Conservation (phyloP, 768 basidiomycete genomes). For the Glaciozyma martinii region DNA sequence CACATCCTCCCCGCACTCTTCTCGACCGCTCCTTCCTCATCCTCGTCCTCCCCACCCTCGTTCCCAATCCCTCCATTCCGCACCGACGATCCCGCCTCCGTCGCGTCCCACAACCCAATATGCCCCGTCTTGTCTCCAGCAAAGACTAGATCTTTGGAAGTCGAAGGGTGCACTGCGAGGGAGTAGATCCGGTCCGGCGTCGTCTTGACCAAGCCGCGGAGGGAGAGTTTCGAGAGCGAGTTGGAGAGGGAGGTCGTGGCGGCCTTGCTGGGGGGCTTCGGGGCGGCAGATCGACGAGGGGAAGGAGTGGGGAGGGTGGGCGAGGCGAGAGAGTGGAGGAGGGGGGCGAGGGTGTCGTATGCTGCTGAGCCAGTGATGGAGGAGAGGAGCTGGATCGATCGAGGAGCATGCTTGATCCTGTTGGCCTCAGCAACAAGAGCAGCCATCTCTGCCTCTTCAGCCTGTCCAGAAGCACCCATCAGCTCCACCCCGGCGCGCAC, state of each 20-base stretch:
- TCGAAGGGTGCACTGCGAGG: not conserved
- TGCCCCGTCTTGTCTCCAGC: constrained; percentile 25
- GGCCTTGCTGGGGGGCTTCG: not conserved
- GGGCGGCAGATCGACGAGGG: not conserved
- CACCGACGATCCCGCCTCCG: constrained; percentile 23
- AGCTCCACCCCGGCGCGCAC: too few relatives aligned
- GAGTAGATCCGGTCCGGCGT: constrained; percentile 2
- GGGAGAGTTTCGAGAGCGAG: not conserved
- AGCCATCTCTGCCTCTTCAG: too few relatives aligned
- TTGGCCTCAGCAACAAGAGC: too few relatives aligned
- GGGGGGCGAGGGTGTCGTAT: not conserved
- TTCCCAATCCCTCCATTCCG: not conserved
- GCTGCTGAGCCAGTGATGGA: not conserved
- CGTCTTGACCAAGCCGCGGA: not conserved
- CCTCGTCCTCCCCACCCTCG: constrained; percentile 25
- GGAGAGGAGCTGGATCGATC: not conserved
- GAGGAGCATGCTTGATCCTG: not conserved
- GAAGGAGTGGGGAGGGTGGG: not conserved
- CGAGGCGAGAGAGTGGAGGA: not conserved
- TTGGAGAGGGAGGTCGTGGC: not conserved
- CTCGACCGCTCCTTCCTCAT: constrained; percentile 31
- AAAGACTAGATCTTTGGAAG: constrained; percentile 8
- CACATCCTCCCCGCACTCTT: constrained; percentile 12
- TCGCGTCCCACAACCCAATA: constrained; percentile 39
- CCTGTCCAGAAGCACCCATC: too few relatives aligned